Conservation (phyloP, 2,329 filamentous ascomycete genomes). For the Pseudopyricularia cyperi region DNA sequence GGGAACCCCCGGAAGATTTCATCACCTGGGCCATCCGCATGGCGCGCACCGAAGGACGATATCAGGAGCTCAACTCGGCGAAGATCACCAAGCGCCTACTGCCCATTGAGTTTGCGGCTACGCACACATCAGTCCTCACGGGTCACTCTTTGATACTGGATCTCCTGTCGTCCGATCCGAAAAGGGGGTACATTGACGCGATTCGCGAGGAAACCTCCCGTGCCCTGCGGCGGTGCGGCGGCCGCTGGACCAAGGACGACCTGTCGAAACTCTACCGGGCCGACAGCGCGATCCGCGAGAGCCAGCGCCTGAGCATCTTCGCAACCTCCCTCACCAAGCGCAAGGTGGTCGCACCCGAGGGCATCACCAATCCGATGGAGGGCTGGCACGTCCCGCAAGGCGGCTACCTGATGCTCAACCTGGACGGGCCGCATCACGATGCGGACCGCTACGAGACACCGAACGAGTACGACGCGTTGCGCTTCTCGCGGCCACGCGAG, state of each 20-base stretch:
- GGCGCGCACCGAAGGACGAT: constrained; percentile 28
- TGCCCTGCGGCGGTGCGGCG: constrained; percentile 19
- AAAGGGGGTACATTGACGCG: constrained; percentile 19
- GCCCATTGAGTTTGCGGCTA: constrained; percentile 43
- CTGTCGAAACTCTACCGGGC: constrained; percentile 28
- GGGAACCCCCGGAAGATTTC: constrained; percentile 38
- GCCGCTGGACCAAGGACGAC: constrained; percentile 31
- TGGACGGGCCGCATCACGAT: constrained; percentile 33
- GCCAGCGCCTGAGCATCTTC: constrained; percentile 34
- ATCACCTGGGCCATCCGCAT: constrained; percentile 43
- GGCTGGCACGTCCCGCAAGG: constrained; percentile 32
- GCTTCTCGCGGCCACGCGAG: constrained; percentile 30
- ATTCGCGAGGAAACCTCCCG: constrained; percentile 28
- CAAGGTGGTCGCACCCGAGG: constrained; percentile 25
- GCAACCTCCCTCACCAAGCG: constrained; percentile 30
- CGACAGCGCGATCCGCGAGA: constrained; percentile 40
- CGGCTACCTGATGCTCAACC: constrained; percentile 26
- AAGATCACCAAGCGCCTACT: constrained; percentile 37
- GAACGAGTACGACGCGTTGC: constrained; percentile 31
- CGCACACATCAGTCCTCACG: constrained; percentile 43
- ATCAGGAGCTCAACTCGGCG: constrained; percentile 28
- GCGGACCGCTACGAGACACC: constrained; percentile 27
- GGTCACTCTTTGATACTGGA: constrained; percentile 33
- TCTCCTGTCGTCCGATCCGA: constrained; percentile 25
- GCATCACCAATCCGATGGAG: constrained; percentile 22